Base-by-base conservation (phyloP, 2,329 filamentous ascomycete species). In the Colletotrichum sp. region DNA sequence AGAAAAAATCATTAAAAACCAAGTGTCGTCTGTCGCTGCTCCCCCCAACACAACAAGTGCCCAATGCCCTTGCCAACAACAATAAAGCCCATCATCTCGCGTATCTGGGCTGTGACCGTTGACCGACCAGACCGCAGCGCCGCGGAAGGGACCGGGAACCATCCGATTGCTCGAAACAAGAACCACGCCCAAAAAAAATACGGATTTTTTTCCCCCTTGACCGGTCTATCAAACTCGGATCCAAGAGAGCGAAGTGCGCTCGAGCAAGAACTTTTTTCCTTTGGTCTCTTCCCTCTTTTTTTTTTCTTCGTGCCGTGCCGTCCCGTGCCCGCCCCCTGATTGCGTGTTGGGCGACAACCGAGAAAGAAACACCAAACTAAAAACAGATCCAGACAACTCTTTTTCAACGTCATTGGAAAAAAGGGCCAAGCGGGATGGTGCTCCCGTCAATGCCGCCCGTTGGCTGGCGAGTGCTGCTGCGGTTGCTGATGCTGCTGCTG, bases 121-220 rank as follows among this genome's bases (percentile, higher is more conserved):
- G 60, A 48, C 34, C 30, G 57, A 34, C 57, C 39, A 34, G 27
- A 22, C 48, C 27, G 44, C 55, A 28, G 44, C 61, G 36, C 25
- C 61, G 44, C 39, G 72, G 63, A 34, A 48, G 39, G 28, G 61
- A 22, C 15, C 68, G 68, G 68, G 52, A 52, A 25, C 36, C 36
- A 67, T 63, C 68, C 72, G 72, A 72, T 67, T 63, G 72, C 69
- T 44, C 48, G 48, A 52, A 71, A 74, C 44, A 32, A 15, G 59
- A 59, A 22, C 39, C 19, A 4, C 39, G 39, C 39, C 39, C 39
- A n/a, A 48, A 48, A 48, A 44, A 48, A 48, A 48, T 48, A 48
- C 39, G 39, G 39, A 12, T 48, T 48, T 7, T 11, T 11, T 6
- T 36, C 25, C 60, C 60, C 72, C 71, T 64, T 44, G 60, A 65